Evolutionary conservation across 352 stramenopile species (phyloP).

Genomic region (Phytophthora pseudosyringae): DNA sequence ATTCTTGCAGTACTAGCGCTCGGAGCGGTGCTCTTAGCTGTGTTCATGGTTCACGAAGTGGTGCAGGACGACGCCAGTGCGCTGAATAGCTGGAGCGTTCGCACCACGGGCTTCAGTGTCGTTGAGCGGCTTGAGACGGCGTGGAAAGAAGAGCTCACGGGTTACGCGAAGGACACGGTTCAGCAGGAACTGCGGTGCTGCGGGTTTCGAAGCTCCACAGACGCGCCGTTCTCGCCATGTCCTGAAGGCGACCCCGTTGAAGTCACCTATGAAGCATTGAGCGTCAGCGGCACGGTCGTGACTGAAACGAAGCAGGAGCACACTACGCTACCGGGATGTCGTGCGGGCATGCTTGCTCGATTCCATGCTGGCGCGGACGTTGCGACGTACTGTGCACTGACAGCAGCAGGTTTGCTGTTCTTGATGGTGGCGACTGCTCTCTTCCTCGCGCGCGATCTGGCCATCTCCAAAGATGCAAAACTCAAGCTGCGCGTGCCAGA

Average conservation of each 20-base stretch:
- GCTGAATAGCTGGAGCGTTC: slow-evolving; percentile 74
- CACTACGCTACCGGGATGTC: slow-evolving; percentile 59
- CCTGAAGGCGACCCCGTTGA: slow-evolving; percentile 49
- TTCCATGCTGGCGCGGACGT: slow-evolving; percentile 56
- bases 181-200: slow-evolving; percentile 80
- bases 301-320: slow-evolving; percentile 52
- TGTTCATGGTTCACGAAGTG: slow-evolving; percentile 75
- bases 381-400: slow-evolving; percentile 47
- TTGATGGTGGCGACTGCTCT: slow-evolving; percentile 45
- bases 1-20: slow-evolving; percentile 54
- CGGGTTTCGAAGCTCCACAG: slow-evolving; percentile 53
- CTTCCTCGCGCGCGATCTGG: slow-evolving; percentile 67
- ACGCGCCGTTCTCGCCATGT: slow-evolving; percentile 61
- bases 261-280: slow-evolving; percentile 66
- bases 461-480: slow-evolving; percentile 70
- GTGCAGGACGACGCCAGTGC: slow-evolving; percentile 52
- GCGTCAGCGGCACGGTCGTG: slow-evolving; percentile 62
- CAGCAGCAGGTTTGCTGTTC: slow-evolving; percentile 46
- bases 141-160: slow-evolving; percentile 50
- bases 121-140: slow-evolving; percentile 48
- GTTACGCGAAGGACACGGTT: slow-evolving; percentile 51
- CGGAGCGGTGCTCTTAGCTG: slow-evolving; percentile 36
- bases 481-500: slow-evolving; percentile 66
- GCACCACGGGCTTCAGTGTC: slow-evolving; percentile 75
- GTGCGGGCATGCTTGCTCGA: slow-evolving; percentile 51